A percentile compares a stretch with the other conserved stretches of the same genome.
These are phyloP conservation scores for Fagopyrum homotropicum DNA, from an alignment of 148 eudicot genomes.

Conservation along the genomic window DNA sequence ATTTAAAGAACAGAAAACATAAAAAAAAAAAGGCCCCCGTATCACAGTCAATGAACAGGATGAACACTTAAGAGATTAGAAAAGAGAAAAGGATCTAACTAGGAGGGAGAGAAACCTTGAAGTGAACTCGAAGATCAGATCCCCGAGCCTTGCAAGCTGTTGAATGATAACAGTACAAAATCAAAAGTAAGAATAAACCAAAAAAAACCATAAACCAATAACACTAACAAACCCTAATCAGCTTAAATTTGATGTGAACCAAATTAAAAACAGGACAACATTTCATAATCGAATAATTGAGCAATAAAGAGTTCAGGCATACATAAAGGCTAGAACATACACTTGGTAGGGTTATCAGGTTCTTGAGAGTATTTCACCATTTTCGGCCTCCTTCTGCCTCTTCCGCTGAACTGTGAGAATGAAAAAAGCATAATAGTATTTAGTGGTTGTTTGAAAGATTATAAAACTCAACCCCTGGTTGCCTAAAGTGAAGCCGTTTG, in stretches of 20 bases:
- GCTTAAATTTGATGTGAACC: neutral
- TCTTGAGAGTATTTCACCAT: conserved; percentile 70
- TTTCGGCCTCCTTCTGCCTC: neutral
- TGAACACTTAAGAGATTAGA: neutral
- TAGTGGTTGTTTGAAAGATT: neutral
- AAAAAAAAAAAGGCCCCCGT: neutral
- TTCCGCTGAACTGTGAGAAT: neutral
- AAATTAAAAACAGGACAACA: neutral
- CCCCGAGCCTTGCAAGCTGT: conserved; percentile 83
- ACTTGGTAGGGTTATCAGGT: conserved; percentile 76
- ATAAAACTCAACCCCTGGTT: neutral
- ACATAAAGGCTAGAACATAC: conserved; percentile 22
- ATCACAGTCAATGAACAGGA: neutral
- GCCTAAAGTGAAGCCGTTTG: neutral
- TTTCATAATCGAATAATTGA: too few relatives aligned
- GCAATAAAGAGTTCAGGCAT: too few relatives aligned
- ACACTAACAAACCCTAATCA: neutral
- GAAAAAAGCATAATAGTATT: neutral
- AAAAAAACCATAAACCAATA: neutral
- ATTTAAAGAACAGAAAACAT: neutral
- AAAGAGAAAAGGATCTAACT: neutral
- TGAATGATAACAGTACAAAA: neutral
- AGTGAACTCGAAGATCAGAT: conserved; percentile 67
- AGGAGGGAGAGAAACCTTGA: conserved; percentile 41
- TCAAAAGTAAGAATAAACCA: neutral